Base-by-base conservation (phyloP, 805 yeast genomes). In the Wickerhamiella sorbophila region DNA sequence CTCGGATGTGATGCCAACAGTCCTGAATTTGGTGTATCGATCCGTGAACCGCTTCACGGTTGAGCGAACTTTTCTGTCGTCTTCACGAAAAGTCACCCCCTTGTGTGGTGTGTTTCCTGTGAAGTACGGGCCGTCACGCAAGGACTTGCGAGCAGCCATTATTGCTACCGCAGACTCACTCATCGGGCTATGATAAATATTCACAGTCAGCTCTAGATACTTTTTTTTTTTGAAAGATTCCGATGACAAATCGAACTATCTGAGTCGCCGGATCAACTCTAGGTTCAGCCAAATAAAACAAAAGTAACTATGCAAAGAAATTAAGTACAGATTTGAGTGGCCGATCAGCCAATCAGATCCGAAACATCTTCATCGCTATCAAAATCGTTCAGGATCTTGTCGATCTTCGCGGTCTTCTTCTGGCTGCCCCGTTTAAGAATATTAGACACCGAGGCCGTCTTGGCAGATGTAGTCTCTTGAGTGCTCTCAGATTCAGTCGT, bases 11-110 rank as follows among this genome's bases (percentile, higher is more conserved):
- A 78, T 70, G 1, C 85, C 84, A 14, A 78, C 71, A 52, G 72
- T 75, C 43, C 82, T 71, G 51, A 74, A 75, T 56, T 79, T 79
- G 48, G 78, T 65, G 60, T 82, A 87, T 56, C 68, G 69, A 59
- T 87, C 96, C 2, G 93, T 75, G 56, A 84, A 84, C 52, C 96
- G 69, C 55, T 77, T 74, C 34, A 87, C 71, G 1, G 88, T 86
- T 56, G 83, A 94, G 42, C 67, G 40, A 3, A 44, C 31, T 16
- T 35, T 40, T 14, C 43, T 33, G 16, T 44, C 45, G 3, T 31
- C 33, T 21, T 50, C 53, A 12, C 42, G n/a, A 26, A 51, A 38
- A 5, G 45, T 42, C 14, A 17, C 33, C 20, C 56, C 55, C 38
- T 46, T 44, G 5, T 35, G 41, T 3, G 42, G 46, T 2, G 36